Percentiles rank a stretch among this genome's conserved stretches.
These are phyloP conservation scores for Entomortierella chlamydospora DNA, from an alignment of 192 early-diverging fungal species.

Conservation along the genomic window DNA sequence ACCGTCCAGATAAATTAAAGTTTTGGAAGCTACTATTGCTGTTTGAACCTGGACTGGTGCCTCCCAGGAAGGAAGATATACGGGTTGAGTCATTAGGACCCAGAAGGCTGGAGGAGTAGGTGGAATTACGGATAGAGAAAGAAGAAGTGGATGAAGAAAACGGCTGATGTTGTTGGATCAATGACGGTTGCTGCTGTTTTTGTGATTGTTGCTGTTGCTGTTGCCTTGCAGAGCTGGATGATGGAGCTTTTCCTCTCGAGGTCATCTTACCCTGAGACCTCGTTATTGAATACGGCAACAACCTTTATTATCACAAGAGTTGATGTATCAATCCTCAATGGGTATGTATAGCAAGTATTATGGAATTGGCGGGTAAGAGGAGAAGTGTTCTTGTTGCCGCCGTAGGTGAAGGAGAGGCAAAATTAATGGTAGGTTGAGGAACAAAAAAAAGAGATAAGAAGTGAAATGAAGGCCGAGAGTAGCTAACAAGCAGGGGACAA, in stretches of 20 bases:
- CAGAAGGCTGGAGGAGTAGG: slow-evolving; percentile 29
- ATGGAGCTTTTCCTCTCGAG: slow-evolving; percentile 1
- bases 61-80: slow-evolving; percentile 2
- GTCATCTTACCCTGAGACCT: neutral
- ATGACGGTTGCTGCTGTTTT: slow-evolving; percentile 11
- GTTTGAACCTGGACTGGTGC: slow-evolving; percentile 8
- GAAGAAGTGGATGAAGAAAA: slow-evolving; percentile 48
- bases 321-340: no score
- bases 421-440: no score
- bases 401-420: no score
- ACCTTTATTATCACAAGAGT: no score
- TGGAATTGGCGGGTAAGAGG: neutral
- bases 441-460: no score
- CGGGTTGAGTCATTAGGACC: slow-evolving; percentile 38
- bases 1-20: neutral
- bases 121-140: slow-evolving; percentile 44
- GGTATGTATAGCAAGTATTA: no score
- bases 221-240: neutral
- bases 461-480: neutral
- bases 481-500: no score
- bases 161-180: slow-evolving; percentile 50
- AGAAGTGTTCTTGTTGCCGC: no score
- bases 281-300: no score
- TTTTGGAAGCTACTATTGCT: neutral
- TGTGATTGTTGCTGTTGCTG: neutral